phyloP scores from a whole-genome alignment of 2,329 filamentous ascomycete genomes.

The Pyrenophora seminiperda region DNA sequence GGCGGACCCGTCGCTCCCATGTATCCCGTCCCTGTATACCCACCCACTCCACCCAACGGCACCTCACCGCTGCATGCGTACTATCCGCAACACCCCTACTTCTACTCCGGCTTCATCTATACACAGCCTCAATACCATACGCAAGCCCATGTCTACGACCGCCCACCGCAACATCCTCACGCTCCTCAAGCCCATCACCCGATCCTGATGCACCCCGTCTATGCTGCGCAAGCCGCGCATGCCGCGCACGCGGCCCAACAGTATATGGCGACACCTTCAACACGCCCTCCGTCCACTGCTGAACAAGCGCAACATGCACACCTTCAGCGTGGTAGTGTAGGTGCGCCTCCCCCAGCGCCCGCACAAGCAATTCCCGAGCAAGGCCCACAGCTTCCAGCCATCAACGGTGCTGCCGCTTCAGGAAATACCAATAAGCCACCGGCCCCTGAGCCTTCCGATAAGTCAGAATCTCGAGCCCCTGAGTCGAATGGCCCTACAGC shows the following conservation, averaged over 20 bases:
- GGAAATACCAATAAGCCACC: constrained; percentile 36
- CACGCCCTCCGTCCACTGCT: constrained; percentile 49
- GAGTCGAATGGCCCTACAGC: constrained; percentile 34
- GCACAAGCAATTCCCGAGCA: constrained; percentile 36
- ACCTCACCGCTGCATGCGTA: constrained; percentile 51
- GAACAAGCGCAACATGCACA: constrained; percentile 47
- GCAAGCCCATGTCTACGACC: constrained; percentile 34
- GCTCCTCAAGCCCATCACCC: constrained; percentile 41
- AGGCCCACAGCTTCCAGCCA: constrained; percentile 45
- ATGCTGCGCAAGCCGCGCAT: constrained; percentile 37
- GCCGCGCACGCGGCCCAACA: constrained; percentile 41
- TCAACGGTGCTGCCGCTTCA: constrained; percentile 34
- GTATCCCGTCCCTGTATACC: constrained; percentile 48
- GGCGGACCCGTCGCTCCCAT: constrained; percentile 49
- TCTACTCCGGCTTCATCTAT: constrained; percentile 42
- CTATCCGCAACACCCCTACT: constrained; percentile 42
- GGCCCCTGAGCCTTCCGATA: constrained; percentile 42
- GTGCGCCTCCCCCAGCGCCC: constrained; percentile 26
- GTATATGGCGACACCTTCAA: constrained; percentile 45
- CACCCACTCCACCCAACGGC: constrained; percentile 50
- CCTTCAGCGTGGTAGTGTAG: constrained; percentile 37
- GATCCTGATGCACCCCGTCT: constrained; percentile 36
- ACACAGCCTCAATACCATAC: constrained; percentile 38
- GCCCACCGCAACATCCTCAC: constrained; percentile 50
- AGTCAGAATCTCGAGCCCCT: constrained; percentile 52